Conservation (phyloP, 2,329 filamentous ascomycete species). For the Fusarium concolor region DNA sequence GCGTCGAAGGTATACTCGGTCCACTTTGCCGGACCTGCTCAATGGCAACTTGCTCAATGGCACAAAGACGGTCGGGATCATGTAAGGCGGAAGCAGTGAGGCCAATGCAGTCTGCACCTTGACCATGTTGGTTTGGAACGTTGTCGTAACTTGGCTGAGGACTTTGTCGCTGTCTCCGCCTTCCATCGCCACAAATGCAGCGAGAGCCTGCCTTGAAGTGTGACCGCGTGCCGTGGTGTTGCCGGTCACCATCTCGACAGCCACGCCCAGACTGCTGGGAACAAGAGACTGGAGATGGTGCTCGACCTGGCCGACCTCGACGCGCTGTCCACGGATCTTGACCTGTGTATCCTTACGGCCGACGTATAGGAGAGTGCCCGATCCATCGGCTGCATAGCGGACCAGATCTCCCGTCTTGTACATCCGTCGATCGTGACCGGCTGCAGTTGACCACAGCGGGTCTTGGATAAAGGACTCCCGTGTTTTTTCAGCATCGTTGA, state of each 20-base stretch:
- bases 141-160: slow-evolving; percentile 8
- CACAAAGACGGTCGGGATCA: slow-evolving; percentile 13
- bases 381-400: slow-evolving; percentile 54
- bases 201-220: slow-evolving; percentile 9
- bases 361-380: slow-evolving; percentile 56
- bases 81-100: slow-evolving; percentile 10
- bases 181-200: slow-evolving; percentile 14
- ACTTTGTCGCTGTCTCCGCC: slow-evolving; percentile 12
- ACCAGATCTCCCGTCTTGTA: slow-evolving; percentile 53
- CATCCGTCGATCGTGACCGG: slow-evolving; percentile 1
- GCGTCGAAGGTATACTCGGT: slow-evolving; percentile 5
- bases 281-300: slow-evolving; percentile 11
- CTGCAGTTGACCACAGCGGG: slow-evolving; percentile 26
- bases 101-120: slow-evolving; percentile 9
- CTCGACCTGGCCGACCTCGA: slow-evolving; percentile 56
- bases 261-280: slow-evolving; percentile 10
- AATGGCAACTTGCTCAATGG: slow-evolving; percentile 12
- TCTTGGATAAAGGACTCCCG: slow-evolving; percentile 4
- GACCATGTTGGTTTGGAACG: slow-evolving; percentile 9
- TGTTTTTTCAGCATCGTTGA: slow-evolving; percentile 4
- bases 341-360: too few relatives aligned
- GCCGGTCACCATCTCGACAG: slow-evolving; percentile 9
- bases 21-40: slow-evolving; percentile 12
- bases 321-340: slow-evolving; percentile 62
- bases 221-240: slow-evolving; percentile 9